Conservation (phyloP, 2,329 filamentous ascomycete genomes). For the Fusarium sp. region DNA sequence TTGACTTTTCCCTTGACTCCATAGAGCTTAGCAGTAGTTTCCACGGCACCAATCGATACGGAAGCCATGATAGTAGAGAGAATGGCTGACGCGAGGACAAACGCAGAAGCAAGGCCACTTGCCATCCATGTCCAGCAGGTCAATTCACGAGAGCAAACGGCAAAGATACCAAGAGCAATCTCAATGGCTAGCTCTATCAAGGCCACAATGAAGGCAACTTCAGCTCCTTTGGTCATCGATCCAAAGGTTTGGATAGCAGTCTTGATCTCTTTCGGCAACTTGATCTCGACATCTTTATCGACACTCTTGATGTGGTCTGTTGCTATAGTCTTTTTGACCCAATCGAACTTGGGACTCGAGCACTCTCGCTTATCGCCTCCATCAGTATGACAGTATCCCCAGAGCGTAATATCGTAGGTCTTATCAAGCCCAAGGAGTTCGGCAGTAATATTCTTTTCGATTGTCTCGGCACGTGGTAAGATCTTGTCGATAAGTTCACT, state of each 20-base stretch:
- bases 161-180: neutral
- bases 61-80: neutral
- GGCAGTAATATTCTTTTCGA: neutral
- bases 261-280: neutral
- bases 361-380: neutral
- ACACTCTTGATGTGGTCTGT: neutral
- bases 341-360: neutral
- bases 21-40: neutral
- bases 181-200: neutral
- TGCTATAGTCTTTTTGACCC: neutral
- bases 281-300: neutral
- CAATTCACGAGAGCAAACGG: neutral
- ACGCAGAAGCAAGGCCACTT: neutral
- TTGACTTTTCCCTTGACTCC: neutral
- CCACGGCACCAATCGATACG: neutral
- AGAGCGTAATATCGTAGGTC: neutral
- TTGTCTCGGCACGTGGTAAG: neutral
- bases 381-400: neutral
- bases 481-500: neutral
- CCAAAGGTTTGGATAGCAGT: neutral
- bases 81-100: neutral
- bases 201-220: neutral
- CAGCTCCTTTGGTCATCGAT: neutral
- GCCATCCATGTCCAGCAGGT: neutral
- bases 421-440: neutral